These are phyloP conservation scores for Arxiozyma heterogenica DNA, from an alignment of 1,139 yeast species.

Conservation along the genomic window DNA sequence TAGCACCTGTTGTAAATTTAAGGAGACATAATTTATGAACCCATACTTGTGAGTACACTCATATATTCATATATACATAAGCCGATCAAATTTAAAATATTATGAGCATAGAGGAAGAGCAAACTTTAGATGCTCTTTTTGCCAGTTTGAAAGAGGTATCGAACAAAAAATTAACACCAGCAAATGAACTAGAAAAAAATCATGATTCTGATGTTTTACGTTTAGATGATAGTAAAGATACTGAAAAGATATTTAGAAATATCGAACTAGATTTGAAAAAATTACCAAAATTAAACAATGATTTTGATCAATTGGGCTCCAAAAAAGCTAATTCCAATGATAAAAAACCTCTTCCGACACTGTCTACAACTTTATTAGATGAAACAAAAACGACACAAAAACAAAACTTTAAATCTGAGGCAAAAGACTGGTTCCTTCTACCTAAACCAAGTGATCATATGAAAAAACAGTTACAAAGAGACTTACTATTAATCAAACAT, in stretches of 20 bases:
- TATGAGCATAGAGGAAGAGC: background rate
- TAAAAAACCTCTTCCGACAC: constrained; percentile 4
- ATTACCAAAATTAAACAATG: constrained; percentile 25
- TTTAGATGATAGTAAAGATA: constrained; percentile 16
- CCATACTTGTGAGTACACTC: background rate
- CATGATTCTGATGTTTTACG: constrained; percentile 15
- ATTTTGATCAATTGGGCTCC: constrained; percentile 22
- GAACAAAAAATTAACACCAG: background rate
- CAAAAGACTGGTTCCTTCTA: constrained; percentile 66
- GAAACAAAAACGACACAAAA: constrained; percentile 8
- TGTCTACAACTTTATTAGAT: background rate
- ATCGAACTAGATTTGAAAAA: constrained; percentile 23
- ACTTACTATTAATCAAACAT: constrained; percentile 68
- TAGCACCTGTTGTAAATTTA: too few species aligned
- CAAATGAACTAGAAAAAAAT: background rate
- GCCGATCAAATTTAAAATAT: background rate
- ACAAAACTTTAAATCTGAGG: constrained; percentile 5
- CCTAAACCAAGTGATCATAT: constrained; percentile 74
- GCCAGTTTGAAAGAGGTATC: constrained; percentile 2
- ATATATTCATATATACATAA: background rate
- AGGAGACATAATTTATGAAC: background rate
- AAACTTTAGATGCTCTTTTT: constrained; percentile 1
- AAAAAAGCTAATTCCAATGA: constrained; percentile 1
- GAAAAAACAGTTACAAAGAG: constrained; percentile 50
- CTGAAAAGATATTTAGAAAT: constrained; percentile 19